These are phyloP conservation scores for Polymyxa betae DNA, from an alignment of 208 protist species.

Conservation along the genomic window DNA sequence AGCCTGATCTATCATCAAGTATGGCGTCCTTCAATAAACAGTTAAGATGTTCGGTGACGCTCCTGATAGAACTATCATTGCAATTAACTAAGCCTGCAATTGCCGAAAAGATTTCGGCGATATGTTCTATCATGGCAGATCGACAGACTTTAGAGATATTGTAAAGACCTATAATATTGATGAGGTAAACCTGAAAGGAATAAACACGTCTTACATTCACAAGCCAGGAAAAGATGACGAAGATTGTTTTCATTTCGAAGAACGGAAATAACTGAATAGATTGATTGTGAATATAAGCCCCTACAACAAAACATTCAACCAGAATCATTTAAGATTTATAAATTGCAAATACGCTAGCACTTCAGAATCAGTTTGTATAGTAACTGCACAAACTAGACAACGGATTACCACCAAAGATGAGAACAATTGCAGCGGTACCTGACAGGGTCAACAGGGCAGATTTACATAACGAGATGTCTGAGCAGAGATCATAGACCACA, in stretches of 20 bases:
- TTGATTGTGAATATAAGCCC: neutral
- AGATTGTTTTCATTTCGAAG: neutral
- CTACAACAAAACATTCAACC: neutral
- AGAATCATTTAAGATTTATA: neutral
- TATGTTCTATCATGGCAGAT: neutral
- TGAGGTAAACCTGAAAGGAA: neutral
- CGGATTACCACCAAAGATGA: neutral
- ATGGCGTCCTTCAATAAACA: neutral
- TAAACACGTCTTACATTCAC: neutral
- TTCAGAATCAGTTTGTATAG: neutral
- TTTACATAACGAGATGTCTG: neutral
- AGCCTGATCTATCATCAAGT: neutral
- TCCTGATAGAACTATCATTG: neutral
- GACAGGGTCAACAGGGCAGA: neutral
- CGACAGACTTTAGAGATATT: neutral
- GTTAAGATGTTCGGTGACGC: neutral
- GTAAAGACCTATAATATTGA: conserved; percentile 21
- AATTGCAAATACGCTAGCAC: neutral
- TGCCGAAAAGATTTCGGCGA: neutral
- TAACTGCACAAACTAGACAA: neutral
- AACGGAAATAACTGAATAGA: neutral
- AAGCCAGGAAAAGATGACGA: neutral
- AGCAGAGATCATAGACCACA: neutral
- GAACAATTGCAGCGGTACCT: neutral
- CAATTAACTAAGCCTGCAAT: neutral